Evolutionary conservation across 108 stramenopile species (phyloP), one percentile per base, ranked within the genome.

Genomic region (Pelagomonas calceolata): DNA sequence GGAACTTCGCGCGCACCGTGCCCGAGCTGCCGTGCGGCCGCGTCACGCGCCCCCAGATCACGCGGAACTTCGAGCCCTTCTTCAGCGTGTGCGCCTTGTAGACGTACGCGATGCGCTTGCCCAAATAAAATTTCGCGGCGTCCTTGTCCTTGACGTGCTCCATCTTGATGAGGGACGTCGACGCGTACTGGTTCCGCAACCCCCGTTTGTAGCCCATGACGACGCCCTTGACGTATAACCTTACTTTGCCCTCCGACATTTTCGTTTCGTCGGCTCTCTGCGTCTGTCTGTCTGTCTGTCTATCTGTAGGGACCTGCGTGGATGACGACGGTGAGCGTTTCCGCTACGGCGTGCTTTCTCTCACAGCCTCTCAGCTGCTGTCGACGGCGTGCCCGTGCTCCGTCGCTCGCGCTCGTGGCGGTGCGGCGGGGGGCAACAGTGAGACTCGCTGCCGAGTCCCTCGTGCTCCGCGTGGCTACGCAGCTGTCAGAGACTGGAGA

Each of bases 131-230:
- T 39, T 92, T 82, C 51, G 88, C 87, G 30, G 89, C 94, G 68
- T 91, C 85, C 82, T 90, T 94, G 75, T 82, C 85, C 79, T 96
- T 92, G 64, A 94, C 87, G 34, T 94, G 95, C 86, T 94, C 85
- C 80, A 99, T 91, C 87, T 97, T 98, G 85, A 99, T 87, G 73
- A 99, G 88, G 76, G 90, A 90, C 70, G 96, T 95, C 87, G 89
- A 85, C 85, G 90, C 90, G 92, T 98, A 85, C 81, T 94, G 95
- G 80, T 90, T 96, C 66, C 95, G 86, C 34, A 95, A 91, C 68
- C 94, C 96, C 43, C 98, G 91, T 83, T 97, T 95, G 95, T 90
- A 99, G 12, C 95, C 95, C 69, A 97, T 90, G 78, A 97, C 90
- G 75, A 92, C 94, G 39, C 95, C 98, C 82, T 95, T 94, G 66